Evolutionary conservation across 192 early-diverging fungal genomes (phyloP).

Genomic region (Backusella morwellensis): DNA sequence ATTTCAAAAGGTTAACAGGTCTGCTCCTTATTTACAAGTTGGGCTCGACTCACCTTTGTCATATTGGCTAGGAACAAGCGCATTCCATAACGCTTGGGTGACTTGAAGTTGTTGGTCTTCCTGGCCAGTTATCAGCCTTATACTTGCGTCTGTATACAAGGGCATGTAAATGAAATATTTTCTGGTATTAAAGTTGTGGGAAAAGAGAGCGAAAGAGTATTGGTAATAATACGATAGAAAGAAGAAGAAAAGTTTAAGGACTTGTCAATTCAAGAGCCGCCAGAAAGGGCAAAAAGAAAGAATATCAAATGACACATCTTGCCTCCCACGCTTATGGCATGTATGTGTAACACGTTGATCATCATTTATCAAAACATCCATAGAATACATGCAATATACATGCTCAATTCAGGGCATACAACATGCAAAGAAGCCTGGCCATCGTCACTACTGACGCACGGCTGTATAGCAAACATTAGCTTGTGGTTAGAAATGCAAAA

Average conservation of each 20-base stretch:
- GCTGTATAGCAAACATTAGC: too few species aligned
- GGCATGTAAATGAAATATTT: background rate
- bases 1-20: background rate
- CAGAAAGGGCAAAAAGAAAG: background rate
- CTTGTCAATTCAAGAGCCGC: slow-evolving; percentile 1
- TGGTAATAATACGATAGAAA: background rate
- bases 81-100: background rate
- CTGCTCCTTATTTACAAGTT: background rate
- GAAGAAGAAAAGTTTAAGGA: slow-evolving; percentile 5
- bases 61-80: background rate
- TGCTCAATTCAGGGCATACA: too few species aligned
- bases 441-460: too few species aligned
- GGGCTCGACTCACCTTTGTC: background rate
- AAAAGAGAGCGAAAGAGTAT: background rate
- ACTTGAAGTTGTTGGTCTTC: slow-evolving; percentile 12
- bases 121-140: background rate
- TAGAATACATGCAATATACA: too few species aligned
- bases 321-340: slow-evolving; percentile 5
- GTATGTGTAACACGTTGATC: background rate
- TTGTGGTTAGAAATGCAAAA: too few species aligned
- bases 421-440: too few species aligned
- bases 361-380: background rate
- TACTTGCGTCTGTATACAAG: background rate
- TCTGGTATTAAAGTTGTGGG: background rate
- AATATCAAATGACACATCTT: slow-evolving; percentile 8